These are phyloP conservation scores for Backusella parvicylindrica DNA, from an alignment of 192 early-diverging fungal species.

Conservation along the genomic window DNA sequence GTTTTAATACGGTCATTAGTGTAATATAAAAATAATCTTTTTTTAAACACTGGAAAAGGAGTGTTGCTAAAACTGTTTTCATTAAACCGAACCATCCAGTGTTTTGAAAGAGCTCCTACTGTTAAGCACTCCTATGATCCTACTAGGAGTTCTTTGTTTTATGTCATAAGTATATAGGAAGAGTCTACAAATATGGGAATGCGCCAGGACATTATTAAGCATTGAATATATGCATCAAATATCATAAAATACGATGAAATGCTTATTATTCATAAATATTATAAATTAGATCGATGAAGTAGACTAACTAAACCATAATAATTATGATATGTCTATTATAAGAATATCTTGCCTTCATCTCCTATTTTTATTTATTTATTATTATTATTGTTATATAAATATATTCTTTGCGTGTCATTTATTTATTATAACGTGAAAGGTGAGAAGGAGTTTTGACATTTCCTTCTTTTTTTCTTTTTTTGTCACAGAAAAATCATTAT, in stretches of 20 bases:
- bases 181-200: background rate
- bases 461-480: background rate
- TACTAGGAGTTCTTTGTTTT: background rate
- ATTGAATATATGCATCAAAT: background rate
- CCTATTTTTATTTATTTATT: too few relatives aligned
- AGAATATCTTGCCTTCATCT: background rate
- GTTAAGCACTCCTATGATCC: background rate
- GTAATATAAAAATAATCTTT: slow-evolving; percentile 1
- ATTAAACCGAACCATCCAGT: background rate
- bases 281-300: background rate
- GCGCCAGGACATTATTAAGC: background rate
- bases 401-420: background rate
- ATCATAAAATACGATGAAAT: background rate
- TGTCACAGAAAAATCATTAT: background rate
- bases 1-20: background rate
- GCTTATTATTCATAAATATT: background rate
- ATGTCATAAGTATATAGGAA: background rate
- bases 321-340: background rate
- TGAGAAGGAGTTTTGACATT: background rate
- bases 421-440: background rate
- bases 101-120: background rate
- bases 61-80: slow-evolving; percentile 1
- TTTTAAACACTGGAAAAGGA: background rate
- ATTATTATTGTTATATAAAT: background rate
- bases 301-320: background rate